Evolutionary conservation across 495 filamentous ascomycete genomes (phyloP).

Genomic region (Penicillium longicatenatum): DNA sequence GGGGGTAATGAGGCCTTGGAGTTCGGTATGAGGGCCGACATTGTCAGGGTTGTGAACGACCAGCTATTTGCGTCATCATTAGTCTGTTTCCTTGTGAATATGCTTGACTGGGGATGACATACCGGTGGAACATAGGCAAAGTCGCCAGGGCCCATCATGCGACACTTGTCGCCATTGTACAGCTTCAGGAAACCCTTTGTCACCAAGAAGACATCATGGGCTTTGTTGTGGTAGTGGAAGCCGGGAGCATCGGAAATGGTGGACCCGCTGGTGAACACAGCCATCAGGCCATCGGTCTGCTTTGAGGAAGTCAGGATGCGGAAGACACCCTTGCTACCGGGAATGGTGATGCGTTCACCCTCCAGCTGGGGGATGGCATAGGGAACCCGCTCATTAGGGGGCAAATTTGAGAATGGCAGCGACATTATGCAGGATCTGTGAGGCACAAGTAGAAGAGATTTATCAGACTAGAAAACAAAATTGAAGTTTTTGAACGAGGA

Average conservation of each 20-base stretch:
- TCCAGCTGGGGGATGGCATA: constrained; percentile 46
- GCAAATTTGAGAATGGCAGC: constrained; percentile 26
- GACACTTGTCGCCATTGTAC: constrained; percentile 48
- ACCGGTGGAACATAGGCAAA: constrained; percentile 53
- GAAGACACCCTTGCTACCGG: constrained; percentile 45
- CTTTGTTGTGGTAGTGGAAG: constrained; percentile 51
- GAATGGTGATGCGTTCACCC: constrained; percentile 49
- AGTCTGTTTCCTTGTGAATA: background rate
- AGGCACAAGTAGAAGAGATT: background rate
- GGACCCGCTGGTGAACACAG: constrained; percentile 48
- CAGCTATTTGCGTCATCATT: constrained; percentile 14
- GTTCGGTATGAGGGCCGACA: constrained; percentile 45
- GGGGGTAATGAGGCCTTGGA: constrained; percentile 48
- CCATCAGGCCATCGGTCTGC: constrained; percentile 46
- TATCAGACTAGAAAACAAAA: background rate
- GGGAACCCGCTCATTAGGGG: constrained; percentile 30
- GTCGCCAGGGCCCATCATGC: constrained; percentile 47
- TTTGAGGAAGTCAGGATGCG: constrained; percentile 49
- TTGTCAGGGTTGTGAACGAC: constrained; percentile 47
- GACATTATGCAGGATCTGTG: constrained; percentile 24
- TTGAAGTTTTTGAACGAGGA: background rate
- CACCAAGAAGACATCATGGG: constrained; percentile 52
- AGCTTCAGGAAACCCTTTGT: constrained; percentile 49
- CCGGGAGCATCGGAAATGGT: constrained; percentile 44
- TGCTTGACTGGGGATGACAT: background rate